Conservation (phyloP, 495 filamentous ascomycete genomes). For the Daldinia bambusicola region DNA sequence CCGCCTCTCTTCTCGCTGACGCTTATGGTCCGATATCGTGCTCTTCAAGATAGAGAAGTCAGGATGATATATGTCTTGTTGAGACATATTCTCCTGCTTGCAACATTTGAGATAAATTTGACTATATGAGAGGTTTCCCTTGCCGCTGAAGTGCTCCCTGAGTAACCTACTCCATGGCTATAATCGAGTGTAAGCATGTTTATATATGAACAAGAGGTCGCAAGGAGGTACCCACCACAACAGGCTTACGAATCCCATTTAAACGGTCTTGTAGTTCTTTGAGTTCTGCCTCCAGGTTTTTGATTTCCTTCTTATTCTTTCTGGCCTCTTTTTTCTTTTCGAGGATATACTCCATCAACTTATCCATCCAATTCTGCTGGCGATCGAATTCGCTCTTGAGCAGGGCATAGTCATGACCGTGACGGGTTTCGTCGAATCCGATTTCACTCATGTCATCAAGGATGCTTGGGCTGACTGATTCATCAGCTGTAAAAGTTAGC, state of each 20-base stretch:
- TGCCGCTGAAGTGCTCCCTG: constrained; percentile 3
- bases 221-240: neutral
- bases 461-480: neutral
- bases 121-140: neutral
- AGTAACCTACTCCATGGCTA: constrained; percentile 30
- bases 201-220: neutral
- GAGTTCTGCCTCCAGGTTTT: neutral
- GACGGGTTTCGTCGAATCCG: neutral
- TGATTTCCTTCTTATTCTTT: neutral
- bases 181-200: neutral
- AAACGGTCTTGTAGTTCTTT: neutral
- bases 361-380: neutral
- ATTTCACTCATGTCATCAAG: neutral
- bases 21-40: neutral
- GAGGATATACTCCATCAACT: neutral
- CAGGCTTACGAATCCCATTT: neutral
- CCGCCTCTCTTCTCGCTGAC: neutral
- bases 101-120: constrained; percentile 33
- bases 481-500: constrained; percentile 2
- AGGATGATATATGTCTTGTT: constrained; percentile 40
- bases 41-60: constrained; percentile 26
- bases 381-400: neutral
- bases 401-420: neutral
- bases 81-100: constrained; percentile 53
- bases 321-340: neutral